phyloP scores from a whole-genome alignment of 2,329 filamentous ascomycete genomes.

The Fusarium staphyleae region DNA sequence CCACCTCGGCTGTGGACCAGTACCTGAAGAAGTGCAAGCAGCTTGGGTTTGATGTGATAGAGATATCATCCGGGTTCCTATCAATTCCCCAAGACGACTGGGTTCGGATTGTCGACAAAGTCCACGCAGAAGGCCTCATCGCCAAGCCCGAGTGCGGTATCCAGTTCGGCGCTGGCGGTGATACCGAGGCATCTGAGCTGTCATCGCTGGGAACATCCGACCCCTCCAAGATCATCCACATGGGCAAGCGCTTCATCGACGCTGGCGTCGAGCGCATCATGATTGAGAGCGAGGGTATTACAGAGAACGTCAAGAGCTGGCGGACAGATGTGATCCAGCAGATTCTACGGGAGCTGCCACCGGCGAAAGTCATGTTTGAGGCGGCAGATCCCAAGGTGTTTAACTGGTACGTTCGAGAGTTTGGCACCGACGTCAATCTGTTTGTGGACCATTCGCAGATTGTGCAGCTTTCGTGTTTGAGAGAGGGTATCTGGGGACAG shows the following conservation, averaged over 20 bases:
- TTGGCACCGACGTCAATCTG: slow-evolving; percentile 63
- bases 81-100: slow-evolving; percentile 62
- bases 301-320: slow-evolving; percentile 62
- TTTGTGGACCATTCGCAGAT: slow-evolving; percentile 66
- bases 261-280: slow-evolving; percentile 62
- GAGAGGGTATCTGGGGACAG: slow-evolving; percentile 62
- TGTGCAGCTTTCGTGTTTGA: slow-evolving; percentile 60
- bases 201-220: slow-evolving; percentile 27
- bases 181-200: slow-evolving; percentile 56
- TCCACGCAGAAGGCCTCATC: slow-evolving; percentile 56
- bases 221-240: slow-evolving; percentile 43
- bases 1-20: slow-evolving; percentile 54
- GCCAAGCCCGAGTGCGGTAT: slow-evolving; percentile 64
- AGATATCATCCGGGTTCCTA: slow-evolving; percentile 61
- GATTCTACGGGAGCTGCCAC: slow-evolving; percentile 58
- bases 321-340: slow-evolving; percentile 61
- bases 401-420: slow-evolving; percentile 64
- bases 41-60: slow-evolving; percentile 61
- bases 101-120: slow-evolving; percentile 56
- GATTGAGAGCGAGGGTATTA: slow-evolving; percentile 67
- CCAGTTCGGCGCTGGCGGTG: slow-evolving; percentile 63
- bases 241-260: slow-evolving; percentile 58
- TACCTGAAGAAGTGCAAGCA: slow-evolving; percentile 61
- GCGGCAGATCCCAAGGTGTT: slow-evolving; percentile 63
- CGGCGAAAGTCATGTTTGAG: slow-evolving; percentile 65